Evolutionary conservation across 83 land plant species (phyloP).

Genomic region (Diphasiastrum complanatum): DNA sequence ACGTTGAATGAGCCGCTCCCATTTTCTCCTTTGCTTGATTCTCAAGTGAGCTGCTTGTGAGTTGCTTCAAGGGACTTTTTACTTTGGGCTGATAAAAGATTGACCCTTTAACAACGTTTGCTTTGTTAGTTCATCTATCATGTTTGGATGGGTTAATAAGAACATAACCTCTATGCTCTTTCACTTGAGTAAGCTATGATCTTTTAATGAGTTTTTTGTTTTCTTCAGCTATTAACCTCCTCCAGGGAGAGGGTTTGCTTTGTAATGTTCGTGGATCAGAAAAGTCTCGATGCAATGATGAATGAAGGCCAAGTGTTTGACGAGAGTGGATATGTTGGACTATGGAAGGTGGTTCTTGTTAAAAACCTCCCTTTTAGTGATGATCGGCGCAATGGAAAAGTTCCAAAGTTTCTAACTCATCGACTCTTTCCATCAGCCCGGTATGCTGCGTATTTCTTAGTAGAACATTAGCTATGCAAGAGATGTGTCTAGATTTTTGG

Average conservation of each 20-base stretch:
- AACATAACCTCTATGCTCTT: too few species aligned
- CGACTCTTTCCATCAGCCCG: constrained; percentile 95
- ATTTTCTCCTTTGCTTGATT: too few species aligned
- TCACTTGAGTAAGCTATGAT: too few species aligned
- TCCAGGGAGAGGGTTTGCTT: constrained; percentile 88
- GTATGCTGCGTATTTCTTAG: constrained; percentile 29
- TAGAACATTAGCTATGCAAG: too few species aligned
- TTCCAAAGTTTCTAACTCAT: constrained; percentile 89
- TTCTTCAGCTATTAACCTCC: constrained; percentile 58
- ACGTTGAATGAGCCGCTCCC: too few species aligned
- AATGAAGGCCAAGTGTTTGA: constrained; percentile 69
- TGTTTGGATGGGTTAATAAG: too few species aligned
- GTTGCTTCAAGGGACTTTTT: too few species aligned
- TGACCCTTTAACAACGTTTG: too few species aligned
- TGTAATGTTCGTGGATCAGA: constrained; percentile 91
- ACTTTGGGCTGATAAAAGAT: too few species aligned
- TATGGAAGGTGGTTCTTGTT: constrained; percentile 85
- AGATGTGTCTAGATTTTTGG: too few species aligned
- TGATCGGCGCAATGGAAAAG: constrained; percentile 87
- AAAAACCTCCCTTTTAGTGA: constrained; percentile 78
- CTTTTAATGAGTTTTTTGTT: neutral
- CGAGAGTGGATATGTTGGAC: constrained; percentile 60
- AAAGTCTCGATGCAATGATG: constrained; percentile 58
- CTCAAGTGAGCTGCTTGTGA: too few species aligned
- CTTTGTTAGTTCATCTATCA: too few species aligned